These are phyloP conservation scores for Petunia axillaris DNA, from an alignment of 257 asterid species.

Conservation along the genomic window DNA sequence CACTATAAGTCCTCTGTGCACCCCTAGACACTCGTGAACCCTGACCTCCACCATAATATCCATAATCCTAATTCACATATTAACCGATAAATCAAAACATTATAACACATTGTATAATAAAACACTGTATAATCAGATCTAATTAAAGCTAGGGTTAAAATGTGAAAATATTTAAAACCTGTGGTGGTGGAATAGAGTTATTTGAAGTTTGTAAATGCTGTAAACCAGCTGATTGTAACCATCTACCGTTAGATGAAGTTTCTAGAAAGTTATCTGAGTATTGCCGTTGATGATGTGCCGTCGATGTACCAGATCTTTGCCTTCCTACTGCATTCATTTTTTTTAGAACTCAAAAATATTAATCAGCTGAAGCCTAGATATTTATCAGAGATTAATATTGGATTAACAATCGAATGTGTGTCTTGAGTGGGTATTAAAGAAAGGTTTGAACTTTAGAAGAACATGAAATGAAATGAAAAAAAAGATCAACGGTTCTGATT, in stretches of 20 bases:
- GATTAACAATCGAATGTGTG: constrained; percentile 21
- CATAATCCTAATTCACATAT: constrained; percentile 53
- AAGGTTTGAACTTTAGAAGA: not conserved
- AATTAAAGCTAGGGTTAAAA: constrained; percentile 18
- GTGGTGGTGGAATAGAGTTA: constrained; percentile 68
- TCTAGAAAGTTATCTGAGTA: constrained; percentile 78
- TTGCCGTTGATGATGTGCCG: constrained; percentile 86
- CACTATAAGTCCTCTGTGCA: constrained; percentile 62
- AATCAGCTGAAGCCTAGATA: not conserved
- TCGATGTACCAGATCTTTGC: constrained; percentile 83
- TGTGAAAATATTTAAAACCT: constrained; percentile 42
- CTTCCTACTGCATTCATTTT: constrained; percentile 86
- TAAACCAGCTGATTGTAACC: constrained; percentile 97
- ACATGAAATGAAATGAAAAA: constrained; percentile 22
- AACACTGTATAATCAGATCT: constrained; percentile 43
- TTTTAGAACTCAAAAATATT: constrained; percentile 24
- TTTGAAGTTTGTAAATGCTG: constrained; percentile 82
- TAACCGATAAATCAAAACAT: not conserved
- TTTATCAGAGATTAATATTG: not conserved
- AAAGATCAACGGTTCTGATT: constrained; percentile 38
- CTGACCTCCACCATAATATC: constrained; percentile 66
- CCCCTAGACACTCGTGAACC: constrained; percentile 63
- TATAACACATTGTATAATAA: not conserved
- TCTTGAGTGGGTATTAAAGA: not conserved
- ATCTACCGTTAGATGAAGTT: constrained; percentile 72